Percentiles rank a stretch among this genome's conserved stretches.
phyloP scores from a whole-genome alignment of 495 filamentous ascomycete species.

The Trichodelitschia bisporula region DNA sequence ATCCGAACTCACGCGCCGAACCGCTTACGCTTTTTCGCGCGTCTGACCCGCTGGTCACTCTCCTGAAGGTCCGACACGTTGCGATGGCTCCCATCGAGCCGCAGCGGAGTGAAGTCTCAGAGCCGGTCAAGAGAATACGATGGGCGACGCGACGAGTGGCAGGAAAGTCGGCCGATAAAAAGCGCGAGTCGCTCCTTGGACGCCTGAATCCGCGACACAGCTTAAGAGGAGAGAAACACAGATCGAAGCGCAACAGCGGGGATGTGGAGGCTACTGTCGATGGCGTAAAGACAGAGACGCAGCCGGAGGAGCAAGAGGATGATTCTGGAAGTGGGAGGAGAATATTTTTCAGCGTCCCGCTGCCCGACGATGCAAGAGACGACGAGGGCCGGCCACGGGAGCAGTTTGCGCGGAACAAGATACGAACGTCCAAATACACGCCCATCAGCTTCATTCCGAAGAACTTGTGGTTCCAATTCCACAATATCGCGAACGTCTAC shows the following conservation, averaged over 20 bases:
- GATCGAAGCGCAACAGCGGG: constrained; percentile 2
- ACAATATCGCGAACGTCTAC: constrained; percentile 96
- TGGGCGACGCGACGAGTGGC: constrained; percentile 80
- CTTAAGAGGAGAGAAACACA: constrained; percentile 23
- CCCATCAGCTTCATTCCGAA: constrained; percentile 92
- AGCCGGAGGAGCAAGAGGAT: constrained; percentile 16
- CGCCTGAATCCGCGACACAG: constrained; percentile 35
- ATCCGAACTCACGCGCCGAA: too few relatives aligned
- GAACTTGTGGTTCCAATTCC: constrained; percentile 91
- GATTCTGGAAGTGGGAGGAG: constrained; percentile 12
- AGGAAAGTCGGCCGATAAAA: constrained; percentile 44
- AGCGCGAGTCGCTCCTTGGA: constrained; percentile 65
- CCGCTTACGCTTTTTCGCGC: too few relatives aligned
- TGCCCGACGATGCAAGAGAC: constrained; percentile 56
- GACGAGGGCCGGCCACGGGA: constrained; percentile 51
- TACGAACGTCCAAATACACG: constrained; percentile 92
- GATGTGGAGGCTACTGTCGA: constrained; percentile 19
- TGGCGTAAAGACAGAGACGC: constrained; percentile 16
- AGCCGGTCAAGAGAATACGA: constrained; percentile 48
- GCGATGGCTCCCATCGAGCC: constrained; percentile 3
- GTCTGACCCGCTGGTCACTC: too few relatives aligned
- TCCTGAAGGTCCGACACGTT: too few relatives aligned
- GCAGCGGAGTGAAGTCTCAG: constrained; percentile 14
- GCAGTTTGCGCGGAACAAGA: constrained; percentile 77
- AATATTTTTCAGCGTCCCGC: constrained; percentile 67